Base-by-base conservation (phyloP, 176 grass and related monocot species). In the Thalia dealbata region DNA sequence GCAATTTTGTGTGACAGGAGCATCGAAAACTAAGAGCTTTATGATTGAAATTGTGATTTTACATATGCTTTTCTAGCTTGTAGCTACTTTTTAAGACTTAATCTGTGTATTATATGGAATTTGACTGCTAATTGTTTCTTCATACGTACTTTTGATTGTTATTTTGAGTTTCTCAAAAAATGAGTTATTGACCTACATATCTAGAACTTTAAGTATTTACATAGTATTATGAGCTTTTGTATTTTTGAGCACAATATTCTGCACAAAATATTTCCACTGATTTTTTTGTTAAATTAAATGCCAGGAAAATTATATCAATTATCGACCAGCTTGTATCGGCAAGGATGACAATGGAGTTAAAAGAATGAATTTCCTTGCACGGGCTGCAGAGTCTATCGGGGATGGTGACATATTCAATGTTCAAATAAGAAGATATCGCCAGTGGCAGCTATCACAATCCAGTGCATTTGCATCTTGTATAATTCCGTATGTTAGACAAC, bases 291-390 rank as follows among this genome's bases (percentile, higher is more conserved):
- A 10, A 29, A 61, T 64, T 63, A 11, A 18, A 18, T 80, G 72
- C 14, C 81, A 99, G 95, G 95, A 99, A 88, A 99, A 99, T 59
- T 99, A 99, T 77, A 85, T 93, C 80, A 99, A 99, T 80, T 93
- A 93, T 84, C 84, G 86, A n/a, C 95, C 95, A 72, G 67, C 52
- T 75, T 84, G 84, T 55, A 71, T 83, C 4, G 85, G 90, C 11
- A 99, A 90, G 77, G 95, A 99, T 79, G 95, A 99, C 18, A 93
- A 78, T 82, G 95, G 95, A 82, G 83, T 99, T 78, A 99, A 93
- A 87, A 84, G 95, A 81, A 84, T 99, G 95, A 86, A 88, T 51
- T 76, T 78, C 67, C 85, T 99, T 78, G 87, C 95, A 45, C 79
- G 7, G 60, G 85, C 90, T 22, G 95, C 95, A 60, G 95, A 99